Base-by-base conservation (phyloP, 2,329 filamentous ascomycete genomes). In the Grosmannia serpens region DNA sequence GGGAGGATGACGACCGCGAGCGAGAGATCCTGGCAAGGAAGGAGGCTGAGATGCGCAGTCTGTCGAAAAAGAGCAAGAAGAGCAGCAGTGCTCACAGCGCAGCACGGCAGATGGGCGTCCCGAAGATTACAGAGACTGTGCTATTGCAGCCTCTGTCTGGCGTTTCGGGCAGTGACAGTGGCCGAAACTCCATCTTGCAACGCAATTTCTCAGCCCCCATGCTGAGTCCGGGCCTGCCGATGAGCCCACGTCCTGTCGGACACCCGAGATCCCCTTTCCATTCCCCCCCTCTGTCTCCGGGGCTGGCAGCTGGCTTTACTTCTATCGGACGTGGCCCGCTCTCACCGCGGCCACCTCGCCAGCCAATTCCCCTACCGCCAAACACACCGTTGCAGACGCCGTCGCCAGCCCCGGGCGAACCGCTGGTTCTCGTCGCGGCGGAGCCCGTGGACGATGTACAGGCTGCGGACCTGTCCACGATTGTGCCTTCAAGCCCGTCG, bases 1-100 rank as follows among this genome's bases (percentile, higher is more conserved):
- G 91, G 56, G 90, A 92, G 69, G 89, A 96, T 62, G 91, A 96
- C 66, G 90, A 96, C 64, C 79, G 80, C 58, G 82, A 89, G 58
- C 83, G 91, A 53, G 89, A 92, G 67, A 76, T 83, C 17, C 70
- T 85, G n/a, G 83, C 81, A 1, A 69, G 81, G 53, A 79, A 84
- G 66, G 85, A 91, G 65, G 82, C 86, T 15, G 86, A 89, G 66
- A 77, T 80, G 31, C 80, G 86, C 60, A 91, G 87, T 70, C 73
- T 82, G 33, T 91, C 88, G 0, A 89, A 88, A 69, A 89, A 88
- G 76, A 85, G 79, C 69, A 85, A 80, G 68, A 77, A 75, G 62
- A 75, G 74, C 60, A 77, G 77, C 64, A 78, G 75, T 64, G 77
- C 79, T 46, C 76, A 77, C 56, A 69, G 67, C 57, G 74, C 80